These are phyloP conservation scores for Alternaria incomplexa DNA, from an alignment of 2,329 filamentous ascomycete genomes.

Conservation along the genomic window DNA sequence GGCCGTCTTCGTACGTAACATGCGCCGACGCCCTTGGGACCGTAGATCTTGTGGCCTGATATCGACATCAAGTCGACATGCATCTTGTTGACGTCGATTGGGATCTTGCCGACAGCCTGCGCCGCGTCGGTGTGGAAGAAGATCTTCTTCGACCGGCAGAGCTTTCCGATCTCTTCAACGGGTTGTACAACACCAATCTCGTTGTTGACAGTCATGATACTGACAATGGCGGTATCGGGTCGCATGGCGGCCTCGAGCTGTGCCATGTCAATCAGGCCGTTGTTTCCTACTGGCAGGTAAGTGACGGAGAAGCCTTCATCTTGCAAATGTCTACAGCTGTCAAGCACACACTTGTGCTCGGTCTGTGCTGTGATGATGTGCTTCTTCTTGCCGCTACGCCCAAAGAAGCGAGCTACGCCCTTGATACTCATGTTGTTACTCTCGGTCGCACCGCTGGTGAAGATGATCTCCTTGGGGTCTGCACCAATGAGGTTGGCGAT, in stretches of 20 bases:
- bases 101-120: slow-evolving; percentile 98
- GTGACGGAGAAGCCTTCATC: slow-evolving; percentile 96
- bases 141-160: slow-evolving; percentile 89
- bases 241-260: slow-evolving; percentile 87
- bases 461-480: slow-evolving; percentile 97
- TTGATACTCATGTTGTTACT: slow-evolving; percentile 99
- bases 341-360: slow-evolving; percentile 98
- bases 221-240: slow-evolving; percentile 89
- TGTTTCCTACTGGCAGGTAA: slow-evolving; percentile 89
- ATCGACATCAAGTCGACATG: slow-evolving; percentile 99
- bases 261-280: slow-evolving; percentile 83
- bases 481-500: slow-evolving; percentile 89
- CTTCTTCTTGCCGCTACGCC: slow-evolving; percentile 91
- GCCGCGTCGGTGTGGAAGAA: slow-evolving; percentile 98
- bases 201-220: slow-evolving; percentile 99
- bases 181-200: slow-evolving; percentile 99
- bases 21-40: slow-evolving; percentile 94
- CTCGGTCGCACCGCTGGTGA: slow-evolving; percentile 96
- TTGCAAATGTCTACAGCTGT: slow-evolving; percentile 95
- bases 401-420: slow-evolving; percentile 95
- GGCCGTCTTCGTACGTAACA: slow-evolving; percentile 94
- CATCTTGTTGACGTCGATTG: slow-evolving; percentile 95
- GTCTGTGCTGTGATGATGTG: slow-evolving; percentile 98
- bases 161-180: slow-evolving; percentile 86
- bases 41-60: slow-evolving; percentile 98